These are phyloP conservation scores for Gossypium raimondii DNA, from an alignment of 345 rosid genomes.

Conservation along the genomic window DNA sequence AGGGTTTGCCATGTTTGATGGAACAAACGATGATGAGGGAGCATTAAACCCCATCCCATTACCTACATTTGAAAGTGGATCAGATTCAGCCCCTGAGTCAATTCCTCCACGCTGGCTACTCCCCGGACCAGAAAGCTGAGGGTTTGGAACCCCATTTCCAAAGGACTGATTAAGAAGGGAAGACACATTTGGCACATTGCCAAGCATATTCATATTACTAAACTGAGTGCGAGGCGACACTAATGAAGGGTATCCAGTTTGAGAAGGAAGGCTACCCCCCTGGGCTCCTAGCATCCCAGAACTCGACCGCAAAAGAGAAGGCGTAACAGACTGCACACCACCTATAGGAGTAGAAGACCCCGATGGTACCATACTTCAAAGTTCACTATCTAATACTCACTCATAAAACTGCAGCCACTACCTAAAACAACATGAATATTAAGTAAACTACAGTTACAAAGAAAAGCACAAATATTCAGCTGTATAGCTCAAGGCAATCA, in stretches of 20 bases:
- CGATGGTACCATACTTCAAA: constrained; percentile 66
- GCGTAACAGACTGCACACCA: constrained; percentile 54
- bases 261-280: constrained; percentile 71
- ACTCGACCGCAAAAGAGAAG: constrained; percentile 37
- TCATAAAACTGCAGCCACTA: constrained; percentile 25
- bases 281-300: constrained; percentile 72
- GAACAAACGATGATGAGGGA: constrained; percentile 53
- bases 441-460: constrained; percentile 26
- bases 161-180: constrained; percentile 81
- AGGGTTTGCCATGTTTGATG: constrained; percentile 58
- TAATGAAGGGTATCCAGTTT: constrained; percentile 58
- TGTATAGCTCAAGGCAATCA: constrained; percentile 21
- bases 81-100: constrained; percentile 74
- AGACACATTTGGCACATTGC: constrained; percentile 68
- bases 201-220: constrained; percentile 70
- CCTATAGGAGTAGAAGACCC: constrained; percentile 80
- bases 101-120: constrained; percentile 51
- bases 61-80: constrained; percentile 61
- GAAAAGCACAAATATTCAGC: constrained; percentile 17
- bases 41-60: constrained; percentile 62
- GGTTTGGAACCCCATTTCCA: constrained; percentile 65
- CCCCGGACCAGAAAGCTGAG: constrained; percentile 48
- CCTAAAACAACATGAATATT: constrained; percentile 35
- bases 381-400: constrained; percentile 26
- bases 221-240: constrained; percentile 70